These are phyloP conservation scores for Ophiosphaerella herpotricha DNA, from an alignment of 2,329 filamentous ascomycete genomes.

Conservation along the genomic window DNA sequence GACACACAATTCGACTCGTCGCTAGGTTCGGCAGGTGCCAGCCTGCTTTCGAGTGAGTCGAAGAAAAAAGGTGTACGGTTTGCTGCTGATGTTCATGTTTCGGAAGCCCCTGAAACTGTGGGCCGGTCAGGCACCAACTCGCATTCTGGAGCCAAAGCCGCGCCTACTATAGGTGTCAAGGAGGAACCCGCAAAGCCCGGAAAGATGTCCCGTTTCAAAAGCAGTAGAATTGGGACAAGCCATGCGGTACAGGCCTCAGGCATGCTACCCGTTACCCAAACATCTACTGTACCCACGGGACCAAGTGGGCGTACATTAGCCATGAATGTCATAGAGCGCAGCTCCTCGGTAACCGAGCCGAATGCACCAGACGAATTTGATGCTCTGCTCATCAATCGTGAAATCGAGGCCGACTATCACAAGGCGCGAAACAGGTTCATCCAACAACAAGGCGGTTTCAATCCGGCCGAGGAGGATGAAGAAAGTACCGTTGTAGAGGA, in stretches of 20 bases:
- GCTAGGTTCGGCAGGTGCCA: constrained; percentile 9
- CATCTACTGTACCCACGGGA: constrained; percentile 43
- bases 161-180: constrained; percentile 30
- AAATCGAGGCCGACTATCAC: constrained; percentile 83
- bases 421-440: constrained; percentile 82
- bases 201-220: constrained; percentile 51
- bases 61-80: constrained; percentile 78
- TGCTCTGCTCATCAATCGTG: constrained; percentile 71
- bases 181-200: constrained; percentile 27
- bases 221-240: constrained; percentile 28
- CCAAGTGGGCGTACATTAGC: constrained; percentile 61
- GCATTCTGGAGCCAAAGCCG: constrained; percentile 7
- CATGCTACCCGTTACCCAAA: constrained; percentile 27
- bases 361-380: constrained; percentile 61
- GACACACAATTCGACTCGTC: constrained; percentile 45
- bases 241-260: constrained; percentile 20
- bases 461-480: constrained; percentile 68
- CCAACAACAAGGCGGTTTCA: constrained; percentile 81
- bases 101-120: constrained; percentile 48
- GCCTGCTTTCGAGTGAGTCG: constrained; percentile 4
- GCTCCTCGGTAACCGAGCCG: constrained; percentile 39
- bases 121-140: constrained; percentile 17
- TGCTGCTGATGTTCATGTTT: constrained; percentile 73
- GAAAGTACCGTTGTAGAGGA: constrained; percentile 70
- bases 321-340: constrained; percentile 61